Percentiles rank a stretch among this genome's conserved stretches.
phyloP scores from a whole-genome alignment of 495 filamentous ascomycete genomes.

The Penicillium robsamsonii region DNA sequence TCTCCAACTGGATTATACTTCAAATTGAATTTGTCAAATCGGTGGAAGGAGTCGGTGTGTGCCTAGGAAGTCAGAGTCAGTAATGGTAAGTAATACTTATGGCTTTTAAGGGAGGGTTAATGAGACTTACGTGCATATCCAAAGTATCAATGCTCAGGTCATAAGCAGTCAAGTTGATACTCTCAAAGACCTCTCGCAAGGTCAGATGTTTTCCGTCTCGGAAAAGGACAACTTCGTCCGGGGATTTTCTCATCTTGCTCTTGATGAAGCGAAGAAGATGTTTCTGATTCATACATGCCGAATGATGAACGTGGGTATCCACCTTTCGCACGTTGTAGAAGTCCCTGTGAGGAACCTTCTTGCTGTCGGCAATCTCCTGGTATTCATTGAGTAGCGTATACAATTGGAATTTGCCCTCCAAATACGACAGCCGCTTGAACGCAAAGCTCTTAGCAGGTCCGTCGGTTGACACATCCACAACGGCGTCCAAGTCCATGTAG shows the following conservation, averaged over 20 bases:
- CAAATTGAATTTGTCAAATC: constrained; percentile 98
- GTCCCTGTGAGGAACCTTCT: constrained; percentile 93
- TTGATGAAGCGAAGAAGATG: constrained; percentile 98
- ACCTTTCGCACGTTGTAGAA: constrained; percentile 99
- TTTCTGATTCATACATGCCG: constrained; percentile 99
- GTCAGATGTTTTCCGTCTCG: constrained; percentile 92
- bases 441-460: constrained; percentile 97
- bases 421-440: constrained; percentile 87
- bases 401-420: constrained; percentile 95
- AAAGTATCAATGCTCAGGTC: constrained; percentile 97
- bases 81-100: neutral
- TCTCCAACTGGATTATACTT: constrained; percentile 99
- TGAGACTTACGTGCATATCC: constrained; percentile 84
- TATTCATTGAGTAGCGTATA: constrained; percentile 92
- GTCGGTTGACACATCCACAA: constrained; percentile 83
- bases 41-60: constrained; percentile 96
- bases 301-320: constrained; percentile 98
- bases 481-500: constrained; percentile 89
- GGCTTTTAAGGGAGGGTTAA: neutral
- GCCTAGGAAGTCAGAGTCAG: constrained; percentile 51
- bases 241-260: constrained; percentile 97
- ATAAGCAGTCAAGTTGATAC: constrained; percentile 94
- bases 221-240: constrained; percentile 89
- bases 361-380: constrained; percentile 96
- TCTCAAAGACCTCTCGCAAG: constrained; percentile 89